Evolutionary conservation across 106 monocot genomes (phyloP).

Genomic region (Dactylorhiza incarnata): DNA sequence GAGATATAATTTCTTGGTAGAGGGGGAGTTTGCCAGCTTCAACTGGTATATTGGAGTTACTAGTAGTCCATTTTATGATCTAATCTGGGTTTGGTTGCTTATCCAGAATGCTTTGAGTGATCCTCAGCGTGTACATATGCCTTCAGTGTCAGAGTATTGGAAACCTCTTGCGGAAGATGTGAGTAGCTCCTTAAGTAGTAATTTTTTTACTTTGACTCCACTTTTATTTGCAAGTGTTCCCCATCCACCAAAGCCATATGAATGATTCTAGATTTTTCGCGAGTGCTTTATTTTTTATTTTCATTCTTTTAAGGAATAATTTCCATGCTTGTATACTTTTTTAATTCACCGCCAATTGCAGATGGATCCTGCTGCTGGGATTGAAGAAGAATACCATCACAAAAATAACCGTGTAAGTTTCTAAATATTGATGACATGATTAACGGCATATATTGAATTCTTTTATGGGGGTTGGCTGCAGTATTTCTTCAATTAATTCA

Average conservation of each 20-base stretch:
- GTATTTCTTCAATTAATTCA: conserved; percentile 1
- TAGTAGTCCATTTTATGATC: neutral
- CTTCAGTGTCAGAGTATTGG: conserved; percentile 86
- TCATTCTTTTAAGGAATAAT: neutral
- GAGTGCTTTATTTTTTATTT: neutral
- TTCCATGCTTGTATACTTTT: conserved; percentile 5
- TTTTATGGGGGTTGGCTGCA: neutral
- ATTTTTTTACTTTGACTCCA: neutral
- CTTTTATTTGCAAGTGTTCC: neutral
- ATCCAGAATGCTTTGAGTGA: conserved; percentile 87
- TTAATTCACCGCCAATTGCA: conserved; percentile 19
- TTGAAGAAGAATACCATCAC: conserved; percentile 94
- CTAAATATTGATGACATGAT: neutral
- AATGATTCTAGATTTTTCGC: neutral
- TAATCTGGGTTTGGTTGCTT: conserved; percentile 10
- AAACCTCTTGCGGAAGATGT: conserved; percentile 98
- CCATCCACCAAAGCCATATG: neutral
- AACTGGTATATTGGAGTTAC: no score
- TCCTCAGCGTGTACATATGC: conserved; percentile 61
- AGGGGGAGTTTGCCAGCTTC: no score
- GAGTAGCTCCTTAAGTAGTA: conserved; percentile 14
- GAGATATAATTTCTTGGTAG: no score
- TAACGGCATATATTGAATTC: neutral
- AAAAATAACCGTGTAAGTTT: conserved; percentile 81
- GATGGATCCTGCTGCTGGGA: conserved; percentile 94